Conservation (phyloP, 192 early-diverging fungal species). For the Neocallimastix lanati region DNA sequence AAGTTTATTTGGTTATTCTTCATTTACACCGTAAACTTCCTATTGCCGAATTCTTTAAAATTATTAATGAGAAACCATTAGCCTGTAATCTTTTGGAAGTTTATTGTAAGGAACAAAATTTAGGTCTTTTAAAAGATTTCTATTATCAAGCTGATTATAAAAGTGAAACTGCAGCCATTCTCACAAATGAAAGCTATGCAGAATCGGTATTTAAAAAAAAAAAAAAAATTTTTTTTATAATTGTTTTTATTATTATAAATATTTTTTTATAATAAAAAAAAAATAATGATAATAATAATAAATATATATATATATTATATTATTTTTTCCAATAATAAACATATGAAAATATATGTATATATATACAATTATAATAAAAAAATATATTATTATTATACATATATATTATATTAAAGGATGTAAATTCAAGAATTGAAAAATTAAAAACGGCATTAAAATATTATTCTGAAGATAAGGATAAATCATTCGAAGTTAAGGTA, state of each 20-base stretch:
- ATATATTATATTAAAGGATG: no score
- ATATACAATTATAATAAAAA: no score
- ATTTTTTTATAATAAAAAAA: no score
- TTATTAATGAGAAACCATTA: conserved; percentile 57
- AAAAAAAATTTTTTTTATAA: no score
- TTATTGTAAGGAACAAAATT: conserved; percentile 58
- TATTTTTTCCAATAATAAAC: no score
- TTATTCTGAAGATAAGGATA: conserved; percentile 52
- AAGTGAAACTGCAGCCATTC: conserved; percentile 36
- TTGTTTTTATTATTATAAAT: no score
- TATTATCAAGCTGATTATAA: conserved; percentile 90
- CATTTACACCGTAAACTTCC: conserved; percentile 70
- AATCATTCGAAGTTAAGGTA: conserved; percentile 54
- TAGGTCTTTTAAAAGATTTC: conserved; percentile 70
- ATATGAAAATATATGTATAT: no score
- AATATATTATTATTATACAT: no score
- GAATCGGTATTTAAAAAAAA: no score
- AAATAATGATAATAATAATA: no score
- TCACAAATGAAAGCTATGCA: conserved; percentile 10
- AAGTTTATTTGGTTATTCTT: conserved; percentile 80
- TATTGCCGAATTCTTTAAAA: conserved; percentile 76
- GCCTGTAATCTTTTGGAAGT: conserved; percentile 71
- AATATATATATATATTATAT: no score
- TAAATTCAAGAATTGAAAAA: conserved; percentile 37
- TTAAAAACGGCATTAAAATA: conserved; percentile 51